Conservation (phyloP, 2,329 filamentous ascomycete species). For the Clarireedia homoeocarpa region DNA sequence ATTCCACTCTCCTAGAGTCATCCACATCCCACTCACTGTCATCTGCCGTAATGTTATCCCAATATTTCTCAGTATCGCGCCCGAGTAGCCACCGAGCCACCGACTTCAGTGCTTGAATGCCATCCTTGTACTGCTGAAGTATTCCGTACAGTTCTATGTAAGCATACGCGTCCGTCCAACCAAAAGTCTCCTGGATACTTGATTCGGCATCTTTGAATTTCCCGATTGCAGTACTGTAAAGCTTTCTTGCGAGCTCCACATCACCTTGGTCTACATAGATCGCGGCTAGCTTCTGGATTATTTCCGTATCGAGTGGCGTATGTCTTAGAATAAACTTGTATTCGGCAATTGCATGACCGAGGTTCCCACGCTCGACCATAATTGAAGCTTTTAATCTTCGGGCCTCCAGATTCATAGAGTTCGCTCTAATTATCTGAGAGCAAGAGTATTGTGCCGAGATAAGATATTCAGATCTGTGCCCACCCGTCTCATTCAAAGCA, state of each 20-base stretch:
- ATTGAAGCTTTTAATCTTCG: slow-evolving; percentile 53
- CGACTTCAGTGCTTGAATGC: slow-evolving; percentile 60
- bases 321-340: slow-evolving; percentile 46
- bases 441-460: slow-evolving; percentile 51
- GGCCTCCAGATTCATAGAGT: slow-evolving; percentile 44
- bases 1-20: slow-evolving; percentile 56
- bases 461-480: slow-evolving; percentile 38
- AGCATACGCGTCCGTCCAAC: slow-evolving; percentile 78
- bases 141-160: slow-evolving; percentile 75
- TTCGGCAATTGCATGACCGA: slow-evolving; percentile 46
- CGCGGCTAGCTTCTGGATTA: slow-evolving; percentile 30
- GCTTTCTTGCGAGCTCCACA: slow-evolving; percentile 27
- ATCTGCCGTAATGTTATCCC: slow-evolving; percentile 65
- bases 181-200: slow-evolving; percentile 14
- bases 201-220: slow-evolving; percentile 17
- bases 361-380: slow-evolving; percentile 46
- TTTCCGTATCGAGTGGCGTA: slow-evolving; percentile 38
- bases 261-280: slow-evolving; percentile 29
- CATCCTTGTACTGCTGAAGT: slow-evolving; percentile 53
- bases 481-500: slow-evolving; percentile 43
- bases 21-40: slow-evolving; percentile 85
- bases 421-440: slow-evolving; percentile 49
- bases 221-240: slow-evolving; percentile 28
- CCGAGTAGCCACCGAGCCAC: slow-evolving; percentile 78
- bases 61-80: slow-evolving; percentile 63